A percentile compares a stretch with the other conserved stretches of the same genome.
Evolutionary conservation across 768 basidiomycete genomes (phyloP).

Genomic region (Boletus tylopilopsis): DNA sequence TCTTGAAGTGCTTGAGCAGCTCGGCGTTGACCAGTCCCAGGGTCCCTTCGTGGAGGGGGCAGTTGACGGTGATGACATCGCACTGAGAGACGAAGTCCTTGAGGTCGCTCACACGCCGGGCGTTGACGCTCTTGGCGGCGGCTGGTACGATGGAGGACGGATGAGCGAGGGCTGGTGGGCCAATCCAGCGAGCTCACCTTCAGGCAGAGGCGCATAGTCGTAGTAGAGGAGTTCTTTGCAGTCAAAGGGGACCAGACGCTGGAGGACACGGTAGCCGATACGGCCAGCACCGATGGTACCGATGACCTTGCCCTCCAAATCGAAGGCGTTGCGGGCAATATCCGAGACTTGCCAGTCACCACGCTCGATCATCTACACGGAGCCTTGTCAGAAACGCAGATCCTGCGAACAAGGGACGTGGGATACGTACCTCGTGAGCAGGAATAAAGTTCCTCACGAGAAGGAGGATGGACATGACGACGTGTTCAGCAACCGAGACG

Average conservation of each 20-base stretch:
- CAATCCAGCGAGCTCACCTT: constrained; percentile 34
- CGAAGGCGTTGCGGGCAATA: constrained; percentile 78
- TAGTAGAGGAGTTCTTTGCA: constrained; percentile 90
- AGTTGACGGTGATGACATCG: constrained; percentile 84
- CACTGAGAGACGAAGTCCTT: constrained; percentile 60
- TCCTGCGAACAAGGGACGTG: background rate
- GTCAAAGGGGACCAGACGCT: constrained; percentile 78
- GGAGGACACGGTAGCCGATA: constrained; percentile 85
- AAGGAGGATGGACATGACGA: constrained; percentile 84
- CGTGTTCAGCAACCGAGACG: constrained; percentile 88
- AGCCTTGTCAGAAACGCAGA: background rate
- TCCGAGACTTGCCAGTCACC: constrained; percentile 88
- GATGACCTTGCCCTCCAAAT: constrained; percentile 87
- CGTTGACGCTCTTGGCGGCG: constrained; percentile 62
- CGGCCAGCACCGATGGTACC: constrained; percentile 84
- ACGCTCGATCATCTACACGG: constrained; percentile 69
- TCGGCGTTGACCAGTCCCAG: constrained; percentile 77
- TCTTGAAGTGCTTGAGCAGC: constrained; percentile 84
- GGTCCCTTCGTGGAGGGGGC: constrained; percentile 84
- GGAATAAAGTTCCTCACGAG: constrained; percentile 89
- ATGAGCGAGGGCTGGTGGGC: background rate
- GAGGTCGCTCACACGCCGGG: constrained; percentile 73
- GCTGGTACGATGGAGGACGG: constrained; percentile 29
- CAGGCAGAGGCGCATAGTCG: constrained; percentile 74
- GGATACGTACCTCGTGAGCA: constrained; percentile 65